Base-by-base conservation (phyloP, 345 rosid genomes). In the Xanthoceras sorbifolium region DNA sequence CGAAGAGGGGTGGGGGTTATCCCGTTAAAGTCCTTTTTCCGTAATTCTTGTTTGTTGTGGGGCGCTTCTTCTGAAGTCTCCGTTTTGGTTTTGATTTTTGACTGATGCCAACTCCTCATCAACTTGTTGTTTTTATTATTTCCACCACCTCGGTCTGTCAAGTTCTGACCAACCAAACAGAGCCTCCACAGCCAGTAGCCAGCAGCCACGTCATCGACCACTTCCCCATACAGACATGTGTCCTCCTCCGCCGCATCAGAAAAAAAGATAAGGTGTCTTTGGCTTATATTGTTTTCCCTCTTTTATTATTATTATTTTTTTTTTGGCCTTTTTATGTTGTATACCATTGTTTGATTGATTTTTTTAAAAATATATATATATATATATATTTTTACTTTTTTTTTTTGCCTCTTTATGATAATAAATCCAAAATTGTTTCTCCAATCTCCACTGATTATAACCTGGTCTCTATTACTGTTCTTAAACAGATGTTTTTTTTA, bases 221-320 rank as follows among this genome's bases (percentile, higher is more conserved):
- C 62, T 70, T 25, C 46, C 80, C 81, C 68, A 25, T 3, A 18
- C 48, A 8, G 85, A 59, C 88, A 83, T 82, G 88, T 82, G 85
- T 77, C 81, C 3, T 44, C 14, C 20, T 48, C 48, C 9, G 69
- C 80, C 64, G 64, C 64, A 25, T 26, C 50, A 29, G 1, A 9
- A 31, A 14, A 59, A 32, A 15, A 59, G 84, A 84, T 85, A 85
- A 86, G 81, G 77, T 79, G 76, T 78, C 74, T 60, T 89, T 75
- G 89, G 89, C 78, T 81, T 76, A 9, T 46, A 48, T 77, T 72
- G 78, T 63, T 80, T 67, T 50, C 55, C 46, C 60, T 7, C 38
- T 38, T 9, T 17, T 60, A n/a, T 62, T 18, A 15, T 63, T 72
- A 23, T 46, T 14, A 9, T 11, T 4, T 9, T n/a, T 23, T n/a